Base-by-base conservation (phyloP, 192 early-diverging fungal genomes). In the Coemansia sp. region DNA sequence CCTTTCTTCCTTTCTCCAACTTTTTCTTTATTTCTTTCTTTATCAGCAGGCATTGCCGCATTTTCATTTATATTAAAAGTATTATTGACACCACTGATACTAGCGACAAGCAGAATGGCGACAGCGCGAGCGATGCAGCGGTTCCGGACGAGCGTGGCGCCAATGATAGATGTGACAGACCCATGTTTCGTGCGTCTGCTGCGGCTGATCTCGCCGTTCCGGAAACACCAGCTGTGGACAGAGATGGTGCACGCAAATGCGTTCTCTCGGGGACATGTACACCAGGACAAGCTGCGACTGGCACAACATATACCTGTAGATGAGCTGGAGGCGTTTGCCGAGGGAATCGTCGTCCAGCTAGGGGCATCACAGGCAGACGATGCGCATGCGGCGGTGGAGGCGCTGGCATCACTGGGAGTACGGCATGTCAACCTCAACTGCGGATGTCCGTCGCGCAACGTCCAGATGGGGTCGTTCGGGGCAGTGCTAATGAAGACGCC, bases 101-200 rank as follows among this genome's bases (percentile, higher is more conserved):
- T n/a, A n/a, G n/a, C n/a, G n/a, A n/a, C n/a, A n/a, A n/a, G n/a
- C n/a, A 48, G 17, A 17, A 73, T 73, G 71, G 64, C 65, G 11
- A 14, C 56, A 5, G n/a, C n/a, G n/a, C 41, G 40, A 23, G 42
- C 38, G 40, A 50, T 44, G 30, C 57, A 44, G 10, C 62, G 55
- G 42, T 56, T 79, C 42, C 79, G 79, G 45, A 81, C 73, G 44
- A 83, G 82, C 67, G 88, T 91, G 20, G 89, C 89, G 19, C 89
- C 89, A 25, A 91, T 91, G 89, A 72, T 89, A 6, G 86, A 89
- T 50, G 88, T 91, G 10, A 89, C 88, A n/a, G 86, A 85, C 22
- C 83, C 86, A 11, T 85, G 77, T 57, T 91, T 89, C 63, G 65
- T 88, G 45, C 82, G 84, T 27, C 67, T 91, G 10, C 68, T 86